phyloP scores from a whole-genome alignment of 805 yeast species.

The Kodamaea restingae region DNA sequence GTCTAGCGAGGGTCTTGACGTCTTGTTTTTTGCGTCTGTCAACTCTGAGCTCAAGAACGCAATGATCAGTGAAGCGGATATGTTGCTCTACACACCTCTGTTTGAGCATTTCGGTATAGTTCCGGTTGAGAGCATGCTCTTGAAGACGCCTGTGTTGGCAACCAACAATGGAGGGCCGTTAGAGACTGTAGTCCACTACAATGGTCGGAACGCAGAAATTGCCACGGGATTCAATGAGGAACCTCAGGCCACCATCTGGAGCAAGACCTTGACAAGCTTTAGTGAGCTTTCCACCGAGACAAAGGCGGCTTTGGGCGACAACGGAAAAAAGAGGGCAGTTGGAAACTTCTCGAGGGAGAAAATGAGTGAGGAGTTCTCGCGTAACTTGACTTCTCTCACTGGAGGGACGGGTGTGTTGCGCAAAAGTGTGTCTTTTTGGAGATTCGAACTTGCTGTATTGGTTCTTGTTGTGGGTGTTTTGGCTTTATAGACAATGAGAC shows the following conservation, averaged over 20 bases:
- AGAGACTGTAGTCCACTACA: constrained; percentile 57
- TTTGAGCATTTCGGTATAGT: constrained; percentile 97
- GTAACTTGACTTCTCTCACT: constrained; percentile 10
- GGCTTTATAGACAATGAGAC: background rate
- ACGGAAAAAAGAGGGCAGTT: constrained; percentile 36
- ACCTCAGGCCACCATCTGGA: constrained; percentile 51
- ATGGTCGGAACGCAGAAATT: constrained; percentile 19
- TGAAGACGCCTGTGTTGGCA: constrained; percentile 80
- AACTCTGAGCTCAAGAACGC: constrained; percentile 58
- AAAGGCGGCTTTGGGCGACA: constrained; percentile 27
- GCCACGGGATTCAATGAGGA: constrained; percentile 66
- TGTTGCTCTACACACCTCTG: constrained; percentile 83
- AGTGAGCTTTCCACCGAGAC: constrained; percentile 16
- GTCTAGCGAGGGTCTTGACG: constrained; percentile 26
- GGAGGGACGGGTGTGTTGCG: constrained; percentile 1
- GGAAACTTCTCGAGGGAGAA: constrained; percentile 42
- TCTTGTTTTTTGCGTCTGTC: constrained; percentile 79
- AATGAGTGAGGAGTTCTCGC: constrained; percentile 34
- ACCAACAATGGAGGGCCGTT: constrained; percentile 89
- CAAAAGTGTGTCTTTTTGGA: constrained; percentile 11
- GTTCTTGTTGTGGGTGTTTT: constrained; percentile 2
- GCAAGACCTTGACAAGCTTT: constrained; percentile 43
- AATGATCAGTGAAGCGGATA: constrained; percentile 53
- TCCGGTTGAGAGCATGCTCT: constrained; percentile 91
- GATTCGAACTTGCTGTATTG: constrained; percentile 8